phyloP scores from a whole-genome alignment of 805 yeast species.

The Jamesozyma spencerorum region DNA sequence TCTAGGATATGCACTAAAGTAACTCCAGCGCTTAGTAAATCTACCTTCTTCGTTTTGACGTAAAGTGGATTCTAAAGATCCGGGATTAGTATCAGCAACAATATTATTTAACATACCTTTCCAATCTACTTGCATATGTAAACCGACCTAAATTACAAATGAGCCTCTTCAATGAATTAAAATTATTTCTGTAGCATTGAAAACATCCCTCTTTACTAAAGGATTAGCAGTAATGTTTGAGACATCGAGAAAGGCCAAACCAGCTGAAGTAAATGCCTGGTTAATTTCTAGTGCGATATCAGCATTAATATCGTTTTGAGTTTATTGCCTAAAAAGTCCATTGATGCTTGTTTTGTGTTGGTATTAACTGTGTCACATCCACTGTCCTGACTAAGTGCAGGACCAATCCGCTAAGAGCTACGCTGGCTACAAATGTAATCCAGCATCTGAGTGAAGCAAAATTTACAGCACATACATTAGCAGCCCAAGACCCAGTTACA shows the following conservation, averaged over 20 bases:
- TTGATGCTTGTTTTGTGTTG: too few species aligned
- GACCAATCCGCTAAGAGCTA: neutral
- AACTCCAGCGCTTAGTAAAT: neutral
- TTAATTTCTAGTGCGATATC: neutral
- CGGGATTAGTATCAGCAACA: neutral
- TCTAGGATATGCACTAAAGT: too few species aligned
- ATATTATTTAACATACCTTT: conserved; percentile 1
- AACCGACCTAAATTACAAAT: neutral
- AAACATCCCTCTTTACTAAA: neutral
- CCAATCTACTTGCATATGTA: conserved; percentile 1
- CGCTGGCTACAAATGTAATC: too few species aligned
- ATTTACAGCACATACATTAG: too few species aligned
- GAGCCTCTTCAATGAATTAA: neutral
- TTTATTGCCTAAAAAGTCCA: conserved; percentile 1
- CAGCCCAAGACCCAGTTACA: too few species aligned
- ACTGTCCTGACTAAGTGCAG: neutral
- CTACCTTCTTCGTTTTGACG: conserved; percentile 1
- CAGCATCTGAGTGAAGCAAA: too few species aligned
- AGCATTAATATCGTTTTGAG: neutral
- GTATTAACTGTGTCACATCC: neutral
- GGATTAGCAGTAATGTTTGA: neutral
- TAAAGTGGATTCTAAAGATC: conserved; percentile 1
- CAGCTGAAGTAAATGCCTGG: too few species aligned
- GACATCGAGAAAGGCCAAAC: conserved; percentile 1
- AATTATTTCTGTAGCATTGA: too few species aligned